A percentile compares a stretch with the other conserved stretches of the same genome.
phyloP scores from a whole-genome alignment of 495 filamentous ascomycete species.

The Annulohypoxylon bovei region DNA sequence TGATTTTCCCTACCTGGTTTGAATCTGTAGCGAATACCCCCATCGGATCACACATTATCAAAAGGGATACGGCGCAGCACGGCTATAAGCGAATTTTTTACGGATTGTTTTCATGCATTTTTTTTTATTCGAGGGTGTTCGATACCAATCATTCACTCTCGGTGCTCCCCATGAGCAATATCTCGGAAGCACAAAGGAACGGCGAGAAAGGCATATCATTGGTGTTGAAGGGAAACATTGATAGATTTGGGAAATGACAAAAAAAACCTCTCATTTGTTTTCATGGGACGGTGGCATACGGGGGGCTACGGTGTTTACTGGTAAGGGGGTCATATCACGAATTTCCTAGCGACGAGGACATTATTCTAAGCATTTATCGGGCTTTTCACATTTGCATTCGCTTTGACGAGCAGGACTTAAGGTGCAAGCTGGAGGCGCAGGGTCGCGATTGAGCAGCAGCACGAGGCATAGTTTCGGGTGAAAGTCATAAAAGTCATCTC shows the following conservation, averaged over 20 bases:
- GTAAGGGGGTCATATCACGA: slow-evolving; percentile 34
- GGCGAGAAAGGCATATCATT: slow-evolving; percentile 42
- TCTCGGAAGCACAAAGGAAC: slow-evolving; percentile 15
- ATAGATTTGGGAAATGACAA: slow-evolving; percentile 49
- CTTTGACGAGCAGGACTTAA: slow-evolving; percentile 40
- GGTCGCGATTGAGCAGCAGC: slow-evolving; percentile 42
- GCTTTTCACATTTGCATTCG: slow-evolving; percentile 38
- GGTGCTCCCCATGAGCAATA: slow-evolving; percentile 24
- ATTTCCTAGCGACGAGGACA: slow-evolving; percentile 38
- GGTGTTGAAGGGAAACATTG: slow-evolving; percentile 45
- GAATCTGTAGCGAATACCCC: slow-evolving; percentile 42
- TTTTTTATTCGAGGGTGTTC: slow-evolving; percentile 29
- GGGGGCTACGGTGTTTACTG: slow-evolving; percentile 25
- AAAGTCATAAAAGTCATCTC: slow-evolving; percentile 26
- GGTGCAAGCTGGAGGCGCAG: slow-evolving; percentile 42
- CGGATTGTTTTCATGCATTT: slow-evolving; percentile 28
- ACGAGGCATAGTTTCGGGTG: slow-evolving; percentile 38
- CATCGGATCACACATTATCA: slow-evolving; percentile 37
- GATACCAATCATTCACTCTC: slow-evolving; percentile 17
- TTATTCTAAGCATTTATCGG: slow-evolving; percentile 37
- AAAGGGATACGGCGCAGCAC: slow-evolving; percentile 38
- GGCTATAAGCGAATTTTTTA: slow-evolving; percentile 37
- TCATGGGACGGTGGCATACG: slow-evolving; percentile 33
- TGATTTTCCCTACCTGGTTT: slow-evolving; percentile 37
- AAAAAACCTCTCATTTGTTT: slow-evolving; percentile 41